A percentile compares a stretch with the other conserved stretches of the same genome.
These are phyloP conservation scores for Porcisia deanei DNA, from an alignment of 208 protist genomes.

Conservation along the genomic window DNA sequence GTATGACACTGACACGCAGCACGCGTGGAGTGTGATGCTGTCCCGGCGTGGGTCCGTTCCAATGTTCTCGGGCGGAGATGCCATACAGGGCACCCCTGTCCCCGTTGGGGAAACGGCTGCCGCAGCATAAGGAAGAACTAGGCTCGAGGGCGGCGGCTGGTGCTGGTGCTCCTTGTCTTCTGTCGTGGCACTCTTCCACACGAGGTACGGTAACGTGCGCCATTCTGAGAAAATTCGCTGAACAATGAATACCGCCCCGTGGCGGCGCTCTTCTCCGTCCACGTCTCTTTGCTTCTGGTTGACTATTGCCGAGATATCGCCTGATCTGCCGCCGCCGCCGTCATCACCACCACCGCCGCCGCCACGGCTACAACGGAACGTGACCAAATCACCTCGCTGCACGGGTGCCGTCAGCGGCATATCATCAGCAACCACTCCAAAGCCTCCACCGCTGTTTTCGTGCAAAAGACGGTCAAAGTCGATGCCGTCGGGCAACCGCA, in stretches of 20 bases:
- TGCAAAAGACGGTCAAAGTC: slow-evolving; percentile 35
- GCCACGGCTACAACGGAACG: slow-evolving; percentile 30
- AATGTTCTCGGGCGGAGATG: neutral
- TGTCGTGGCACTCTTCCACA: neutral
- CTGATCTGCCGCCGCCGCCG: neutral
- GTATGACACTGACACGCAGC: slow-evolving; percentile 18
- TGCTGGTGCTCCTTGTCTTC: neutral
- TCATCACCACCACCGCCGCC: neutral
- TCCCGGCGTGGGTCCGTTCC: neutral
- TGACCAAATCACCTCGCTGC: slow-evolving; percentile 51
- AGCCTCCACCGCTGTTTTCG: slow-evolving; percentile 32
- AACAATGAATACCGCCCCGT: slow-evolving; percentile 20
- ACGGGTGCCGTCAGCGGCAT: slow-evolving; percentile 46
- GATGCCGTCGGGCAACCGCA: slow-evolving; percentile 40
- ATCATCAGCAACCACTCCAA: slow-evolving; percentile 42
- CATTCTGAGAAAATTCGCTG: slow-evolving; percentile 27
- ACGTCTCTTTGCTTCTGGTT: neutral
- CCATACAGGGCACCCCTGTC: neutral
- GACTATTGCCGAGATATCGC: neutral
- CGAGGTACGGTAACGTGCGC: slow-evolving; percentile 26
- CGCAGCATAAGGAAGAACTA: slow-evolving; percentile 11
- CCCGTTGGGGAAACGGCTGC: neutral
- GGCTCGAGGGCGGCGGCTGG: slow-evolving; percentile 10
- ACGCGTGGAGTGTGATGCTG: slow-evolving; percentile 19
- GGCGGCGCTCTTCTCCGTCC: neutral